Evolutionary conservation across 208 protist species (phyloP).

Genomic region (Lotmaria passim): DNA sequence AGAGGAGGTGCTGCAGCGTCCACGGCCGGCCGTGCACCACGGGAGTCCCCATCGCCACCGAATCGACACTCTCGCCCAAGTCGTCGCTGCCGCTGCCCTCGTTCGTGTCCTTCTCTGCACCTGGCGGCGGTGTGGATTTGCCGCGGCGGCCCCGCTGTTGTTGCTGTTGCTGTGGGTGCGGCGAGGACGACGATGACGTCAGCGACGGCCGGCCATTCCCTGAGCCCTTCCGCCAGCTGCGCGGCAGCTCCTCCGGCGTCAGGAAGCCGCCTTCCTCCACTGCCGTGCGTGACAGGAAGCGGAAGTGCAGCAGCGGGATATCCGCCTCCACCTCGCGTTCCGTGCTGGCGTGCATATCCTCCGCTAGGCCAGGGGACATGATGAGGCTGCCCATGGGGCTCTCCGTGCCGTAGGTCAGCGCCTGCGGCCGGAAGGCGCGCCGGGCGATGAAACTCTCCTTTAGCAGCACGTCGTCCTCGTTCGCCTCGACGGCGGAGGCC

Average conservation of each 20-base stretch:
- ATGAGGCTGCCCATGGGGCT: conserved; percentile 32
- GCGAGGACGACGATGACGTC: too few relatives aligned
- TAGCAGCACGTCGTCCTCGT: conserved; percentile 23
- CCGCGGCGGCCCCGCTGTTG: not conserved
- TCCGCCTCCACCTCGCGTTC: conserved; percentile 52
- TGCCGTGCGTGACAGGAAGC: conserved; percentile 40
- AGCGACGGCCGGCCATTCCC: not conserved
- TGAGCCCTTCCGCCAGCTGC: conserved; percentile 1
- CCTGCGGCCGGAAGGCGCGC: conserved; percentile 37
- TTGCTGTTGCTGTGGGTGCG: not conserved
- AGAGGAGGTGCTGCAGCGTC: conserved; percentile 62
- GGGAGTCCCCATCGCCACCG: conserved; percentile 1
- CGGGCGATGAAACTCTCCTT: conserved; percentile 42
- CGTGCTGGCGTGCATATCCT: conserved; percentile 21
- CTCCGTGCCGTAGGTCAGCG: conserved; percentile 32
- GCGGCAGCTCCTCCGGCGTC: conserved; percentile 16
- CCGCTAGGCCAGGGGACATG: conserved; percentile 24
- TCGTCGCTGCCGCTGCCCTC: not conserved
- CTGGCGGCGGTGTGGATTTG: conserved; percentile 7
- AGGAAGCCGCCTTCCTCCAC: conserved; percentile 23
- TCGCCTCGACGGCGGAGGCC: not conserved
- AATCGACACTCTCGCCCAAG: conserved; percentile 2
- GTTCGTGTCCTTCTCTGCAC: not conserved
- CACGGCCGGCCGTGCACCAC: conserved; percentile 30
- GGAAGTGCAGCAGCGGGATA: conserved; percentile 60